Evolutionary conservation across 352 stramenopile species (phyloP).

Genomic region (Phytopythium chamaehyphon): DNA sequence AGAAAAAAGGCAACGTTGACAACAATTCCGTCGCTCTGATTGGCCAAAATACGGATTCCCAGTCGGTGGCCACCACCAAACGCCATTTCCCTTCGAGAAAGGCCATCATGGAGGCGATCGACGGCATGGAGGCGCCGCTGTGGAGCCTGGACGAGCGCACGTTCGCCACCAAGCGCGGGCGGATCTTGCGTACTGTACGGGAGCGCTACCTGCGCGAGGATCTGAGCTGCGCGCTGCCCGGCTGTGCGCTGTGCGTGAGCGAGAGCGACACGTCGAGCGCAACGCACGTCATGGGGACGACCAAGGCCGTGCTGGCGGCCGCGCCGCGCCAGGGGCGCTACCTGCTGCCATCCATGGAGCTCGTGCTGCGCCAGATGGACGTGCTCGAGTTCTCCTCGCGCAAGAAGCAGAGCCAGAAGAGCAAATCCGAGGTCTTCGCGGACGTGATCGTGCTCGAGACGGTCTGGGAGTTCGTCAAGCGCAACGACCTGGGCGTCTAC

Average conservation of each 20-base stretch:
- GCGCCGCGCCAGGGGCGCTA: slow-evolving; percentile 51
- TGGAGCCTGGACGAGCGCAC: slow-evolving; percentile 79
- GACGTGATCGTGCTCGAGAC: slow-evolving; percentile 91
- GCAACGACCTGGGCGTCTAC: slow-evolving; percentile 87
- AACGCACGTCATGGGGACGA: slow-evolving; percentile 49
- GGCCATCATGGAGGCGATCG: not conserved
- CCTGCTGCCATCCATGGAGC: slow-evolving; percentile 88
- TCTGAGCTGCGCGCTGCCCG: slow-evolving; percentile 67
- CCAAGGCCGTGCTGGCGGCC: slow-evolving; percentile 57
- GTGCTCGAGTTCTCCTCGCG: slow-evolving; percentile 81
- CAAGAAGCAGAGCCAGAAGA: slow-evolving; percentile 28
- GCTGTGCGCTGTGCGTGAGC: slow-evolving; percentile 53
- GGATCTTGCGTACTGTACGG: slow-evolving; percentile 73
- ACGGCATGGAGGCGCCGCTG: slow-evolving; percentile 22
- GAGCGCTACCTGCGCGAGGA: slow-evolving; percentile 89
- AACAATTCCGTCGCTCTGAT: too few species aligned
- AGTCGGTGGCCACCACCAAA: too few species aligned
- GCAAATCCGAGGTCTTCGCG: slow-evolving; percentile 41
- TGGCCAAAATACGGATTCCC: too few species aligned
- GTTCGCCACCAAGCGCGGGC: slow-evolving; percentile 74
- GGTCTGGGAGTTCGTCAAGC: slow-evolving; percentile 87
- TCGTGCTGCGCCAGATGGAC: slow-evolving; percentile 89
- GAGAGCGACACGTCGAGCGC: slow-evolving; percentile 52
- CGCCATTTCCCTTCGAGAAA: too few species aligned
- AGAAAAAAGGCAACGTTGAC: too few species aligned